Base-by-base conservation (phyloP, 805 yeast species). In the Candida silvatica region DNA sequence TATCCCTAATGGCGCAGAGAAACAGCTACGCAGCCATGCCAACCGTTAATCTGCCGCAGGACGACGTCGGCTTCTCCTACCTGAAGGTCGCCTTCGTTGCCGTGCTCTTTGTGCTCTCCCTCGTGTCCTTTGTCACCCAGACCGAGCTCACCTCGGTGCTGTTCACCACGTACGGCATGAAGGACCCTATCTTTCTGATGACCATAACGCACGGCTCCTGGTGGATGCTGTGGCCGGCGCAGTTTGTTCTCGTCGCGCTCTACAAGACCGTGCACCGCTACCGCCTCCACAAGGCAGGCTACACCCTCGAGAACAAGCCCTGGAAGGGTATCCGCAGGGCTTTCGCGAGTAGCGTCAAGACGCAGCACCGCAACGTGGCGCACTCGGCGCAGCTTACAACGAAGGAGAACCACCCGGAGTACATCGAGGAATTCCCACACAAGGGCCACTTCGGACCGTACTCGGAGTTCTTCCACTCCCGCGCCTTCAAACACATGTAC, bases 101-200 rank as follows among this genome's bases (percentile, higher is more conserved):
- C 3, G 43, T 58, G 1, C 62, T 80, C 2, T 67, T 77, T 28
- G 11, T 64, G 2, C 38, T 72, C 2, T 70, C 80, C 0, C 44
- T 77, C 39, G 48, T 71, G 6, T 48, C 87, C 3, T 86, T 86
- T 57, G 87, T 86, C 4, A 48, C 68, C 12, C 95, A 85, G 51
- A 85, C 95, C 0, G 95, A 85, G 52, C 62, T 78, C 40, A 83
- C 94, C 2, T 69, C 85, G 5, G 77, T 77, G 37, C 66, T 85
- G 5, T 80, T 83, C 49, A 61, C 65, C 20, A 51, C 62, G 6
- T 52, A 66, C 18, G 69, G 67, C 3, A 85, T 74, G 54, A 52
- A 69, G 34, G 87, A 84, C 49, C 95, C 95, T 0, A 63, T 83
- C 17, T 54, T 84, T 17, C 58, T 80, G 37, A 58, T 79, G n/a